phyloP scores from a whole-genome alignment of 108 stramenopile genomes.

The Cyclotella sp. region DNA sequence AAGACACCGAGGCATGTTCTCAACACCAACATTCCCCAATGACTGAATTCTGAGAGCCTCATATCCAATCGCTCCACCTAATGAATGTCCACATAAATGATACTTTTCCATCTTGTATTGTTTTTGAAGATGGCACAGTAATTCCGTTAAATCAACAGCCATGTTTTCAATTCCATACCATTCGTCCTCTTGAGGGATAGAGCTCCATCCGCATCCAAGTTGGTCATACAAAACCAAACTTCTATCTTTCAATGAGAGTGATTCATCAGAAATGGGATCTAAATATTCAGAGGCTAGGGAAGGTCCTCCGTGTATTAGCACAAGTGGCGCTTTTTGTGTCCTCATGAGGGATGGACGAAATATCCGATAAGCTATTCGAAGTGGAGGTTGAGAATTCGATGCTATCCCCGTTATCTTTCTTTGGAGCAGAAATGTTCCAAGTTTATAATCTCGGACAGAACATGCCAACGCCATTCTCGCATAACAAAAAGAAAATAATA shows the following conservation, averaged over 20 bases:
- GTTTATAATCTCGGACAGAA: slow-evolving; percentile 13
- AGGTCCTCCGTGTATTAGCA: slow-evolving; percentile 52
- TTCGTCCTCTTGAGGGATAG: slow-evolving; percentile 38
- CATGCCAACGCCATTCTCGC: not conserved
- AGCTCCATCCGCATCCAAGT: slow-evolving; percentile 58
- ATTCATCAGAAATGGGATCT: slow-evolving; percentile 29
- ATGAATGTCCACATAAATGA: slow-evolving; percentile 48
- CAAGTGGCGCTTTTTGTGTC: slow-evolving; percentile 25
- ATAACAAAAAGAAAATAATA: too few relatives aligned
- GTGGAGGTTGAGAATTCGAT: slow-evolving; percentile 13
- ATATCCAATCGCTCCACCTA: slow-evolving; percentile 49
- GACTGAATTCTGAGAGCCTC: slow-evolving; percentile 31
- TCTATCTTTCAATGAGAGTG: slow-evolving; percentile 32
- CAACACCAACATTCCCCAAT: not conserved
- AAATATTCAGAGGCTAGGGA: slow-evolving; percentile 58
- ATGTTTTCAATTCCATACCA: slow-evolving; percentile 41
- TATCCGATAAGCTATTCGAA: slow-evolving; percentile 45
- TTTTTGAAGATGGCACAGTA: slow-evolving; percentile 31
- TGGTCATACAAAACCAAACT: slow-evolving; percentile 55
- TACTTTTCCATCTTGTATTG: slow-evolving; percentile 29
- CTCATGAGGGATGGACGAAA: slow-evolving; percentile 35
- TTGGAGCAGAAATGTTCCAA: slow-evolving; percentile 32
- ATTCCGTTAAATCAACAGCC: slow-evolving; percentile 39
- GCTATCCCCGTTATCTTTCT: slow-evolving; percentile 15
- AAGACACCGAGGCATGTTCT: slow-evolving; percentile 29